Percentiles rank a stretch among this genome's conserved stretches.
These are phyloP conservation scores for Rehmannia glutinosa DNA, from an alignment of 257 asterid genomes.

Conservation along the genomic window DNA sequence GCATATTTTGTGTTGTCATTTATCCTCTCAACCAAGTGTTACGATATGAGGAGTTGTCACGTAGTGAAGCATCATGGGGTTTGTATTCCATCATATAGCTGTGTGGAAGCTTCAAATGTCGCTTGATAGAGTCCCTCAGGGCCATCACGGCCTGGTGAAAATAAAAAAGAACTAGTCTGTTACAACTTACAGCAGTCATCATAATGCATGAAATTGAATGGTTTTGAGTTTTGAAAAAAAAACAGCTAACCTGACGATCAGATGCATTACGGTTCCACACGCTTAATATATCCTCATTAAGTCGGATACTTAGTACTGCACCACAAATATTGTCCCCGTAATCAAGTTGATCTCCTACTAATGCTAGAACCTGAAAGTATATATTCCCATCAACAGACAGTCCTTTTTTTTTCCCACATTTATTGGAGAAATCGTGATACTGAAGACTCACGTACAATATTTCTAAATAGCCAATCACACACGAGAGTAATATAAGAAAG, in stretches of 20 bases:
- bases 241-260: slow-evolving; percentile 71
- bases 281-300: slow-evolving; percentile 92
- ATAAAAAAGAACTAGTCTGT: background rate
- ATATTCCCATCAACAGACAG: too few species aligned
- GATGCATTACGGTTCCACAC: slow-evolving; percentile 98
- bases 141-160: slow-evolving; percentile 81
- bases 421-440: too few species aligned
- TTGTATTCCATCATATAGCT: slow-evolving; percentile 95
- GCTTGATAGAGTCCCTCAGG: slow-evolving; percentile 83
- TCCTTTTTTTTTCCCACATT: too few species aligned
- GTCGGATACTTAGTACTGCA: slow-evolving; percentile 88
- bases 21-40: slow-evolving; percentile 95
- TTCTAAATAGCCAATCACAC: too few species aligned
- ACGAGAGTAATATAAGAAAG: too few species aligned
- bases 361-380: slow-evolving; percentile 71
- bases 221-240: background rate
- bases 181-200: background rate
- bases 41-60: slow-evolving; percentile 92
- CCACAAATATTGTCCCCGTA: slow-evolving; percentile 89
- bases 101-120: slow-evolving; percentile 83
- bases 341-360: slow-evolving; percentile 94
- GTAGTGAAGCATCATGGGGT: slow-evolving; percentile 91
- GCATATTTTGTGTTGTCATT: too few species aligned
- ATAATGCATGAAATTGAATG: background rate
- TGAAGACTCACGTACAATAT: too few species aligned